phyloP scores from a whole-genome alignment of 257 asterid genomes.

The Fraxinus anomala region DNA sequence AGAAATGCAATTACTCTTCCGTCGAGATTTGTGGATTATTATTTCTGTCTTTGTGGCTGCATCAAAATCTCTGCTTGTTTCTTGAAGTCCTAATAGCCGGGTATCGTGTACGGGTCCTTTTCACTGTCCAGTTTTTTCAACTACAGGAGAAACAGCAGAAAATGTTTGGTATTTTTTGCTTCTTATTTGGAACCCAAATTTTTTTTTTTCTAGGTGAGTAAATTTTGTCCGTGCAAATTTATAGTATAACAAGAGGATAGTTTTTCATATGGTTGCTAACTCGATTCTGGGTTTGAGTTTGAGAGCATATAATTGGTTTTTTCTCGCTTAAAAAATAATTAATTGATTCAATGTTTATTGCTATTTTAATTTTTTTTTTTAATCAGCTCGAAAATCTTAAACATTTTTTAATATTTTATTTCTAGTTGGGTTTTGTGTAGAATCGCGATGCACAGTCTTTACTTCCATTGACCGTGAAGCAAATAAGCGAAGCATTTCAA shows the following conservation, averaged over 20 bases:
- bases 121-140: neutral
- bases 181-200: neutral
- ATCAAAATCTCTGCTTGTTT: neutral
- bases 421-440: slow-evolving; percentile 40
- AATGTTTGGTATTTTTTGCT: neutral
- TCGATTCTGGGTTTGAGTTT: neutral
- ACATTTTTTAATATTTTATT: slow-evolving; percentile 6
- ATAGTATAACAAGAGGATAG: neutral
- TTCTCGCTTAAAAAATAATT: neutral
- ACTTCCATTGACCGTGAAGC: slow-evolving; percentile 86
- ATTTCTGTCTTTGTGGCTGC: neutral
- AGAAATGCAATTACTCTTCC: neutral
- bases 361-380: neutral
- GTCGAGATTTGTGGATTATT: neutral
- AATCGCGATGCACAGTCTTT: slow-evolving; percentile 78
- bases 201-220: neutral
- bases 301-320: neutral
- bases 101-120: neutral
- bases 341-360: neutral
- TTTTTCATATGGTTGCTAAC: neutral
- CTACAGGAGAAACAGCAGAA: neutral
- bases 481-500: slow-evolving; percentile 66
- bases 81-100: slow-evolving; percentile 35
- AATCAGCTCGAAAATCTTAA: slow-evolving; percentile 1
- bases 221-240: neutral